Evolutionary conservation across 345 rosid species (phyloP).

Genomic region (Anastatica hierochuntica): DNA sequence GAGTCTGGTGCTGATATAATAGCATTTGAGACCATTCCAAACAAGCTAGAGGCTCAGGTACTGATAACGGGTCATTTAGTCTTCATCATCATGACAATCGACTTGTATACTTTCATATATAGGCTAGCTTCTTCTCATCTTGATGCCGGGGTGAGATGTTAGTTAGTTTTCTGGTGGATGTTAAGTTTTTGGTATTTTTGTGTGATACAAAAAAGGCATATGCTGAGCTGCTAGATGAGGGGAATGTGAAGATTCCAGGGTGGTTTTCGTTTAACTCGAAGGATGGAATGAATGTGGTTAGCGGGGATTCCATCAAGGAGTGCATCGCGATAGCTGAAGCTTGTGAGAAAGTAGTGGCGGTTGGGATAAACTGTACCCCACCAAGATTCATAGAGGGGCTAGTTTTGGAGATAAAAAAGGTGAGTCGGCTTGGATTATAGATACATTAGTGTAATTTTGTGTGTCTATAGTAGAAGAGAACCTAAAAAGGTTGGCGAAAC

Average conservation of each 20-base stretch:
- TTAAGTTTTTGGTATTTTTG: background rate
- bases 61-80: no score
- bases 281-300: constrained; percentile 66
- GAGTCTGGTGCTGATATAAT: constrained; percentile 62
- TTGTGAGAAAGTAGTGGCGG: constrained; percentile 55
- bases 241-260: constrained; percentile 48
- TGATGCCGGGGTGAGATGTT: no score
- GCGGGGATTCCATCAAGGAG: constrained; percentile 60
- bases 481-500: background rate
- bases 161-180: background rate
- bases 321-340: constrained; percentile 54
- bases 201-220: constrained; percentile 36
- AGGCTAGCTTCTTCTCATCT: background rate
- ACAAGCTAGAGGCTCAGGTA: constrained; percentile 86
- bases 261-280: constrained; percentile 77
- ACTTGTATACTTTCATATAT: constrained; percentile 9
- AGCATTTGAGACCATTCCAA: constrained; percentile 82
- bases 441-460: background rate
- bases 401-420: constrained; percentile 45
- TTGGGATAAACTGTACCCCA: constrained; percentile 83
- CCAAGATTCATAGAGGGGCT: constrained; percentile 65
- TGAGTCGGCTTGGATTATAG: constrained; percentile 1
- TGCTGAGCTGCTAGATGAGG: constrained; percentile 64
- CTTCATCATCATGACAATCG: no score
- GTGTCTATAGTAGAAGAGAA: background rate